Conservation (phyloP, 2,329 filamentous ascomycete species). For the Fusarium virguliforme region DNA sequence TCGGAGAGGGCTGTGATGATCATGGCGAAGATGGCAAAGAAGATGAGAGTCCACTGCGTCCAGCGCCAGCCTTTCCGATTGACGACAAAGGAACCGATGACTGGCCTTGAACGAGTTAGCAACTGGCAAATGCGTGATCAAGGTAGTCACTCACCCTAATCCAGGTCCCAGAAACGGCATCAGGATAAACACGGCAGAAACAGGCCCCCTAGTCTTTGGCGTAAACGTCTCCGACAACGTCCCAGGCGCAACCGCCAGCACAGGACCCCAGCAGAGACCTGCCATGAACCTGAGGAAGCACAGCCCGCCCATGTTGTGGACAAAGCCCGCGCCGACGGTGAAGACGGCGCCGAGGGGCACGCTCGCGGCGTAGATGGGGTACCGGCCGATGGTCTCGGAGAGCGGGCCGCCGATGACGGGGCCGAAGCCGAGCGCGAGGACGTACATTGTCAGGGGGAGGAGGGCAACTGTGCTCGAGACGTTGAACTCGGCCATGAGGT, state of each 20-base stretch:
- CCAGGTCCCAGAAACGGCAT: slow-evolving; percentile 70
- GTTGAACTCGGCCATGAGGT: slow-evolving; percentile 68
- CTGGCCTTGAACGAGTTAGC: slow-evolving; percentile 56
- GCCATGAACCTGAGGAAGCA: slow-evolving; percentile 71
- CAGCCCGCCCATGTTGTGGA: slow-evolving; percentile 66
- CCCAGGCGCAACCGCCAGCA: slow-evolving; percentile 66
- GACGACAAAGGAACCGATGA: slow-evolving; percentile 66
- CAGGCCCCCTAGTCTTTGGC: slow-evolving; percentile 60
- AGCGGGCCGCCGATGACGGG: slow-evolving; percentile 73
- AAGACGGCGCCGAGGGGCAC: slow-evolving; percentile 69
- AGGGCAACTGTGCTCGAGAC: slow-evolving; percentile 70
- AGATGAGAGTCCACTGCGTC: slow-evolving; percentile 68
- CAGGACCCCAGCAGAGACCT: slow-evolving; percentile 66
- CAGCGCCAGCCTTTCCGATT: slow-evolving; percentile 67
- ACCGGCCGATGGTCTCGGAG: slow-evolving; percentile 71
- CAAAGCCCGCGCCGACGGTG: slow-evolving; percentile 69
- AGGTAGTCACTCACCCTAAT: slow-evolving; percentile 60
- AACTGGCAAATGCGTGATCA: neutral
- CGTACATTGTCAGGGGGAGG: slow-evolving; percentile 73
- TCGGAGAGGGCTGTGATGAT: slow-evolving; percentile 60
- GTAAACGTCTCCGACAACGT: slow-evolving; percentile 66
- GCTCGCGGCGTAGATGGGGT: slow-evolving; percentile 65
- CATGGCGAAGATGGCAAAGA: slow-evolving; percentile 61
- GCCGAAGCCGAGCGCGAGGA: slow-evolving; percentile 72
- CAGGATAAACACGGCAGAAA: slow-evolving; percentile 64